phyloP scores from a whole-genome alignment of 305 asterid genomes.

The Solanum hybrid region DNA sequence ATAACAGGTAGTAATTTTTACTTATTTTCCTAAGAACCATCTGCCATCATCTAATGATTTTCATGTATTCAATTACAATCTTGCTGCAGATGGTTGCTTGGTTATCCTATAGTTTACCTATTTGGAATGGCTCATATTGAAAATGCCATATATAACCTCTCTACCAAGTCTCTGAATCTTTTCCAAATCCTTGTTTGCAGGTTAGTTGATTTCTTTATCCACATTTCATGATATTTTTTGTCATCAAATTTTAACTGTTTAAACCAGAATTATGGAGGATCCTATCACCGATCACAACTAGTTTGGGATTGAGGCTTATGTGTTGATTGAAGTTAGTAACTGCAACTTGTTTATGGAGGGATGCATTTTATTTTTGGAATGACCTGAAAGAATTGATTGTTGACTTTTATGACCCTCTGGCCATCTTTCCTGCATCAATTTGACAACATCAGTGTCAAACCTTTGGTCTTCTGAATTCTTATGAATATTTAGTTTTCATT shows the following conservation, averaged over 20 bases:
- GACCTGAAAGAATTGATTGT: neutral
- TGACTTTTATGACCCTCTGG: neutral
- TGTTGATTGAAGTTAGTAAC: neutral
- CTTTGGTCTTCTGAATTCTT: neutral
- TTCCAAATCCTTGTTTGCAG: slow-evolving; percentile 65
- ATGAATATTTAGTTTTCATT: neutral
- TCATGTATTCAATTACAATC: neutral
- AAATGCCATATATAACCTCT: slow-evolving; percentile 64
- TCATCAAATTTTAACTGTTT: neutral
- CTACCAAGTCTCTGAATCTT: slow-evolving; percentile 68
- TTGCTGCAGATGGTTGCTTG: slow-evolving; percentile 76
- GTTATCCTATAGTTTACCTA: slow-evolving; percentile 81
- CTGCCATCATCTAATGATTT: neutral
- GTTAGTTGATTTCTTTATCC: slow-evolving; percentile 19
- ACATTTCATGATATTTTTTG: neutral
- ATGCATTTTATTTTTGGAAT: neutral
- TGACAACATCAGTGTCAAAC: neutral
- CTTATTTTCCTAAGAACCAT: neutral
- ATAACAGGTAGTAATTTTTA: neutral
- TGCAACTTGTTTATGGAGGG: neutral
- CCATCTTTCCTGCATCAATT: neutral
- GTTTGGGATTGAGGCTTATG: neutral
- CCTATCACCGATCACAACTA: neutral
- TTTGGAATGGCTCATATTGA: slow-evolving; percentile 58
- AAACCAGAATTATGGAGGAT: neutral